Conservation (phyloP, 345 rosid genomes). For the Luvunga scandens region DNA sequence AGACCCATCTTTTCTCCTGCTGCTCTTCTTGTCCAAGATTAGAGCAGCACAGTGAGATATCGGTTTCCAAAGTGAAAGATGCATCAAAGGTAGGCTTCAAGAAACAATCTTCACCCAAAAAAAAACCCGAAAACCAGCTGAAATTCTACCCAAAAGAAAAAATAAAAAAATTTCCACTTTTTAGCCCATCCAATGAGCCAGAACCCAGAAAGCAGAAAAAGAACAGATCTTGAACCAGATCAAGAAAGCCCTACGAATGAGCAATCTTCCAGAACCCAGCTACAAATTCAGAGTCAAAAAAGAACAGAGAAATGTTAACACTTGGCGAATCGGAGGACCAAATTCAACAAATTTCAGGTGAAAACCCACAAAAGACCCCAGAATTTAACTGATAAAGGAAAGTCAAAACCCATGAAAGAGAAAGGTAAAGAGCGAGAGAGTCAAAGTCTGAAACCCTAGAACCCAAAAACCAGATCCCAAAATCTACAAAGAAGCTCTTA, state of each 20-base stretch:
- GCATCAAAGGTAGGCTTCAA: conserved; percentile 52
- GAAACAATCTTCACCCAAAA: conserved; percentile 4
- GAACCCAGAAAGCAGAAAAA: conserved; percentile 20
- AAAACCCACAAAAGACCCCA: conserved; percentile 21
- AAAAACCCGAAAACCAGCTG: conserved; percentile 24
- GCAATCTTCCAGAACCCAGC: conserved; percentile 22
- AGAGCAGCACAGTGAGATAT: conserved; percentile 96
- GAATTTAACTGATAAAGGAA: conserved; percentile 26
- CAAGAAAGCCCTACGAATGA: conserved; percentile 26
- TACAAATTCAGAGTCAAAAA: conserved; percentile 4
- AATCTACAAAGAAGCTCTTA: conserved; percentile 18
- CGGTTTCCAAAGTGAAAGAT: conserved; percentile 98
- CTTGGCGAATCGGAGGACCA: neutral
- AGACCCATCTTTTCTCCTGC: conserved; percentile 63
- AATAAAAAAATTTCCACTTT: neutral
- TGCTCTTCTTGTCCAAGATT: conserved; percentile 81
- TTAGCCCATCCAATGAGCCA: conserved; percentile 30
- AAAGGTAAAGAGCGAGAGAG: conserved; percentile 30
- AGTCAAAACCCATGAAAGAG: conserved; percentile 50
- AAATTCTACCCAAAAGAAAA: conserved; percentile 6
- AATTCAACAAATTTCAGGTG: conserved; percentile 15
- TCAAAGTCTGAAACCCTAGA: conserved; percentile 56
- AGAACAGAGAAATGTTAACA: neutral
- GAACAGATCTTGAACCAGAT: conserved; percentile 32
- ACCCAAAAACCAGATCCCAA: conserved; percentile 60